These are phyloP conservation scores for Paecilomyces fulvus DNA, from an alignment of 2,329 filamentous ascomycete species.

Conservation along the genomic window DNA sequence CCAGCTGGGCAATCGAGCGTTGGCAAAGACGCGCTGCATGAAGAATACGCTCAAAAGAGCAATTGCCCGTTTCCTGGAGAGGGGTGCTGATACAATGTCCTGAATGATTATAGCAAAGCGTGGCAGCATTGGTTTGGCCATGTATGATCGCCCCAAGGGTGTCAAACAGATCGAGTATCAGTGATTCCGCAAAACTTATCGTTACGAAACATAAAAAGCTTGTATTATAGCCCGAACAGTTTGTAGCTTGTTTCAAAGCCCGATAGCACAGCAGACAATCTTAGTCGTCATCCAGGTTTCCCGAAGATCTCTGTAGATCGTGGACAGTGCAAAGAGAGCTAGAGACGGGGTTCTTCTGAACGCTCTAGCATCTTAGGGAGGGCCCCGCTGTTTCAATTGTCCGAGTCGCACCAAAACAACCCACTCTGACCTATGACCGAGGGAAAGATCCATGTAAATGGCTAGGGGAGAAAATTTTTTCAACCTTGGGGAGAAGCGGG, in stretches of 20 bases:
- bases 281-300: background rate
- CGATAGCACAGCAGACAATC: background rate
- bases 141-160: no score
- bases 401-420: background rate
- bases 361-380: background rate
- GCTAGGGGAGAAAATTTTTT: background rate
- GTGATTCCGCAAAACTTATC: constrained; percentile 4
- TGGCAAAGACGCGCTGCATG: background rate
- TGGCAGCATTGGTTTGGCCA: constrained; percentile 7
- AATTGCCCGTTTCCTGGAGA: constrained; percentile 3
- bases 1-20: constrained; percentile 1
- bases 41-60: constrained; percentile 2
- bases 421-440: background rate
- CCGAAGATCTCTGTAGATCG: background rate
- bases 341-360: background rate
- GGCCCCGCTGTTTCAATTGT: background rate
- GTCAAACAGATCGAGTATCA: constrained; percentile 13
- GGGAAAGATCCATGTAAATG: background rate
- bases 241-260: background rate
- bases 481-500: background rate
- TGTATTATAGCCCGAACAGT: background rate
- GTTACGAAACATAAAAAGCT: background rate
- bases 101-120: constrained; percentile 3
- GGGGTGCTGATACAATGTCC: constrained; percentile 3
- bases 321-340: background rate